Evolutionary conservation across 495 filamentous ascomycete species (phyloP).

Genomic region (Penicillium coffeae): DNA sequence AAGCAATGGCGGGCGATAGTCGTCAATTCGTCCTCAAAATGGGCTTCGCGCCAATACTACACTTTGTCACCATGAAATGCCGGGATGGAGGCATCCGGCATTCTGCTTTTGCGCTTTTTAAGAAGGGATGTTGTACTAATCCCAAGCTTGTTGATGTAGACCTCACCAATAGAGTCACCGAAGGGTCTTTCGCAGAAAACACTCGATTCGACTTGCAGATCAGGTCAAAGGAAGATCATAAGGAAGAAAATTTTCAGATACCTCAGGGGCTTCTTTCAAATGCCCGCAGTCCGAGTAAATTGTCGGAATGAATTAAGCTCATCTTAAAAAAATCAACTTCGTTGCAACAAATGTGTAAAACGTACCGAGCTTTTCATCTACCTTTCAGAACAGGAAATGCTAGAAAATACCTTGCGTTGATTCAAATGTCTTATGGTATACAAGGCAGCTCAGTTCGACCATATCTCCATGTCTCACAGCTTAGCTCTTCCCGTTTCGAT

Average conservation of each 20-base stretch:
- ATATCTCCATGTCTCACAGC: conserved; percentile 33
- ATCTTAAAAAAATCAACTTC: too few species aligned
- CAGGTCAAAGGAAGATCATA: neutral
- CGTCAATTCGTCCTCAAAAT: neutral
- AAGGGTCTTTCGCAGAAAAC: neutral
- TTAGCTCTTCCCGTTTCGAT: conserved; percentile 47
- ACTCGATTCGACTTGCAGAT: neutral
- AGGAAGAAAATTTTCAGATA: too few species aligned
- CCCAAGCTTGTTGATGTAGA: neutral
- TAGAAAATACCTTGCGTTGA: too few species aligned
- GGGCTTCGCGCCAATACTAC: neutral
- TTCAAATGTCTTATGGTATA: too few species aligned
- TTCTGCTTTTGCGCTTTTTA: neutral
- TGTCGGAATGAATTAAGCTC: too few species aligned
- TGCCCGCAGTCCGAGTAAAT: too few species aligned
- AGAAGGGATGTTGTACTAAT: neutral
- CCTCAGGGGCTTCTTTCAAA: too few species aligned
- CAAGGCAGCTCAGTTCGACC: too few species aligned
- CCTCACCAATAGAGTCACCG: neutral
- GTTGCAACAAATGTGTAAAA: too few species aligned
- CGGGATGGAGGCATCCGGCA: neutral
- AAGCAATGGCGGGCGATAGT: neutral
- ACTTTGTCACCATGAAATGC: neutral
- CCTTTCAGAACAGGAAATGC: too few species aligned
- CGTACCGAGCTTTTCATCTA: too few species aligned